Evolutionary conservation across 2,329 filamentous ascomycete genomes (phyloP).

Genomic region (Endoconidiophora polonica): DNA sequence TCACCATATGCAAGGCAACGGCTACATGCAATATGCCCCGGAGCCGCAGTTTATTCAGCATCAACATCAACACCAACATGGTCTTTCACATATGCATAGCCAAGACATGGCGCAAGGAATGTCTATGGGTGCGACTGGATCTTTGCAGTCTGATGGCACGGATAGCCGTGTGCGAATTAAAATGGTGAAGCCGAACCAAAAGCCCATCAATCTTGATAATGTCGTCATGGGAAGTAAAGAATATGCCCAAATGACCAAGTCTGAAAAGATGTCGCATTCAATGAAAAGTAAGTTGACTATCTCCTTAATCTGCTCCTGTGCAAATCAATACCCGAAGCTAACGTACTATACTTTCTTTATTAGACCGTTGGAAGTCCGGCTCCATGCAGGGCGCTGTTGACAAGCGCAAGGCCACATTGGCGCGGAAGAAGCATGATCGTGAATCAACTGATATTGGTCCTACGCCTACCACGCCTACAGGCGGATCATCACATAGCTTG

Average conservation of each 20-base stretch:
- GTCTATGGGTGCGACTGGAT: background rate
- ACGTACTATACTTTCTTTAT: conserved; percentile 16
- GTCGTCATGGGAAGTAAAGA: conserved; percentile 26
- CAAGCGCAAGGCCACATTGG: conserved; percentile 42
- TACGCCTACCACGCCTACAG: conserved; percentile 7
- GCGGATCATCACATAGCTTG: background rate
- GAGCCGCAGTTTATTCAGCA: conserved; percentile 8
- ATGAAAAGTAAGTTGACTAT: conserved; percentile 38
- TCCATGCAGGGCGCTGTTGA: conserved; percentile 44
- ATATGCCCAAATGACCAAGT: conserved; percentile 45
- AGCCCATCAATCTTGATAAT: conserved; percentile 11
- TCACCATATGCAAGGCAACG: background rate
- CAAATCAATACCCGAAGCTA: background rate
- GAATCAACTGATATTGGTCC: conserved; percentile 17
- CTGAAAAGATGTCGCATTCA: conserved; percentile 48
- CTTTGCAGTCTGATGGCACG: background rate
- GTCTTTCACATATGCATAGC: background rate
- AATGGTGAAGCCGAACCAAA: conserved; percentile 12
- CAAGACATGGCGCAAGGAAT: background rate
- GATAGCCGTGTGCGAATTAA: conserved; percentile 11
- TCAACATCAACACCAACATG: background rate
- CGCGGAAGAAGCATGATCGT: conserved; percentile 38
- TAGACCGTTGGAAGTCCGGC: conserved; percentile 43
- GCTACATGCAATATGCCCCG: conserved; percentile 1
- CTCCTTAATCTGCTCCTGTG: background rate